phyloP scores from a whole-genome alignment of 2,329 filamentous ascomycete species.

The Cladophialophora chaetospira region DNA sequence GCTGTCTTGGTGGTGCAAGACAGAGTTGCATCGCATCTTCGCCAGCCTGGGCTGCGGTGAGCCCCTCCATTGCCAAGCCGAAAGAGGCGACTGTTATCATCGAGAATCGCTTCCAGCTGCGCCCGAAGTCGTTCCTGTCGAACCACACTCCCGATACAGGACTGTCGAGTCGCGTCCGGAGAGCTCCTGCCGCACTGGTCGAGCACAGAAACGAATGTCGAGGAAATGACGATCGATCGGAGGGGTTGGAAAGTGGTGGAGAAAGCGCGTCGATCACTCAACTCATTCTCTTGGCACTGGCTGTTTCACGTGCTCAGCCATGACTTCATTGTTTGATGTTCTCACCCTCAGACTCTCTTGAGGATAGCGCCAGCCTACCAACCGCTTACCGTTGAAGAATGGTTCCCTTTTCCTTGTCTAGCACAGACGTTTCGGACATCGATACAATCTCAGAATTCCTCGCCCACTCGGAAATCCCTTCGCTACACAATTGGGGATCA shows the following conservation, averaged over 20 bases:
- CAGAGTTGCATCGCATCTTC: conserved; percentile 8
- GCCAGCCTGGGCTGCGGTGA: neutral
- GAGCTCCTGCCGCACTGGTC: too few species aligned
- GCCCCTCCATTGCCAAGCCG: neutral
- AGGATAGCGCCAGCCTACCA: too few species aligned
- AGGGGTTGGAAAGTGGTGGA: too few species aligned
- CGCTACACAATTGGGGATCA: conserved; percentile 26
- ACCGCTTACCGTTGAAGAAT: too few species aligned
- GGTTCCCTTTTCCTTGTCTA: conserved; percentile 2
- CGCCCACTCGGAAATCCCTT: conserved; percentile 33
- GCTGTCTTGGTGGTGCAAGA: conserved; percentile 3
- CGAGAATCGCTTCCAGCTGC: neutral
- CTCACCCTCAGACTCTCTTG: too few species aligned
- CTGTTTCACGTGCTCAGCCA: too few species aligned
- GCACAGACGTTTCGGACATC: conserved; percentile 33
- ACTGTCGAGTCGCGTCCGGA: neutral
- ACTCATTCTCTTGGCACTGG: too few species aligned
- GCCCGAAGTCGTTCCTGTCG: neutral
- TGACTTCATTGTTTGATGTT: too few species aligned
- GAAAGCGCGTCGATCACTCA: too few species aligned
- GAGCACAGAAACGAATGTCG: too few species aligned
- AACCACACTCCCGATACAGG: neutral
- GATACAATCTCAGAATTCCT: conserved; percentile 39
- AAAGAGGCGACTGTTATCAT: neutral
- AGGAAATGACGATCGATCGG: too few species aligned